Evolutionary conservation across 208 protist species (phyloP).

Genomic region (Wallacemonas sp.): DNA sequence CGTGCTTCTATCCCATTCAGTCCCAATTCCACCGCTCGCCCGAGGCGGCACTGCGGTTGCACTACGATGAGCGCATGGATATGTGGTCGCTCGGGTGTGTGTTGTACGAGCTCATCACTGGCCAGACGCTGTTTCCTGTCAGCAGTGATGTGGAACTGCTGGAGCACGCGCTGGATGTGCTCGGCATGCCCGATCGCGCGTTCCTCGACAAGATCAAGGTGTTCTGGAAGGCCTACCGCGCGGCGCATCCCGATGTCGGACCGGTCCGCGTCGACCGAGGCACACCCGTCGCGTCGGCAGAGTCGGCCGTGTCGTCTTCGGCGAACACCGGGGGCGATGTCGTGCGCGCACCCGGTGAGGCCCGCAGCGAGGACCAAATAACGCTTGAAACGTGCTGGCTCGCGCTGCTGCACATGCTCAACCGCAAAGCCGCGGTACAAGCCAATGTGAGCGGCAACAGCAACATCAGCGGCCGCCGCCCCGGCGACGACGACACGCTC

Average conservation of each 20-base stretch:
- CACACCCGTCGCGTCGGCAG: too few species aligned
- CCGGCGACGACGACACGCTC: neutral
- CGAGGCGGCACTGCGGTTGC: constrained; percentile 89
- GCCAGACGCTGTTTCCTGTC: constrained; percentile 42
- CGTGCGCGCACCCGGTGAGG: neutral
- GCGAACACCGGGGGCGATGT: too few species aligned
- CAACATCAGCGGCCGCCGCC: constrained; percentile 1
- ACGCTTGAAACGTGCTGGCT: constrained; percentile 12
- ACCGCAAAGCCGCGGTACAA: constrained; percentile 1
- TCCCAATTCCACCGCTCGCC: constrained; percentile 95
- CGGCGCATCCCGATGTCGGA: neutral
- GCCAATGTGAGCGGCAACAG: neutral
- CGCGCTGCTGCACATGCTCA: constrained; percentile 5
- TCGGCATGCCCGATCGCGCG: constrained; percentile 50
- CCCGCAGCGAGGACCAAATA: neutral
- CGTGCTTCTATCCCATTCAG: constrained; percentile 96
- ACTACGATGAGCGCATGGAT: constrained; percentile 60
- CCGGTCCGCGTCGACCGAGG: neutral
- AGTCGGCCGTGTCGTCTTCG: too few species aligned
- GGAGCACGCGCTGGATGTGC: constrained; percentile 17
- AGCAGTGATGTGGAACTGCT: constrained; percentile 38
- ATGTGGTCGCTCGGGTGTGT: constrained; percentile 72
- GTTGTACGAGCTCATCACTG: constrained; percentile 49
- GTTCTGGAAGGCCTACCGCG: constrained; percentile 36
- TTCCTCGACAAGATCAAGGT: constrained; percentile 37